Conservation (phyloP, 495 filamentous ascomycete species). For the Peziza echinospora region DNA sequence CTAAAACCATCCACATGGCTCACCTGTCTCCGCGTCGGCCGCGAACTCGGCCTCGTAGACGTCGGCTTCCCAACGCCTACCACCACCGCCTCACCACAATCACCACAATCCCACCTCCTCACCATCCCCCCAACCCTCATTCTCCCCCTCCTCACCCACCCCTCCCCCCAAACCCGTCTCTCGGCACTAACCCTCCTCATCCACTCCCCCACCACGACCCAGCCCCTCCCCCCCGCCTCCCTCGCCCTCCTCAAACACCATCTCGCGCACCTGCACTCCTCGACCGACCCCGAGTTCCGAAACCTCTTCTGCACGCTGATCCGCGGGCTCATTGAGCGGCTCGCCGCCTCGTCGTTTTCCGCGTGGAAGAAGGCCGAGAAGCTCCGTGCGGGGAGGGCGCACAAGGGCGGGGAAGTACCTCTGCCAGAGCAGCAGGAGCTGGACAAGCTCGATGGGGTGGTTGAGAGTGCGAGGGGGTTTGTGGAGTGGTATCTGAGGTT, state of each 20-base stretch:
- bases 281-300: conserved; percentile 64
- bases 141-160: conserved; percentile 36
- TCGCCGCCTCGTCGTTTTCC: conserved; percentile 30
- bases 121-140: conserved; percentile 26
- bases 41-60: conserved; percentile 53
- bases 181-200: conserved; percentile 55
- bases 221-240: conserved; percentile 38
- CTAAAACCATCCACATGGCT: no score
- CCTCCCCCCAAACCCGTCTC: conserved; percentile 40
- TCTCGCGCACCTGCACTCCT: conserved; percentile 48
- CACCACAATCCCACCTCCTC: conserved; percentile 16
- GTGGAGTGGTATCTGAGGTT: conserved; percentile 48
- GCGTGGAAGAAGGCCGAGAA: conserved; percentile 21
- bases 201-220: conserved; percentile 44
- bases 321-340: conserved; percentile 43
- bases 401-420: conserved; percentile 3
- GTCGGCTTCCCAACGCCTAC: conserved; percentile 34
- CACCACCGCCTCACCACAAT: conserved; percentile 5
- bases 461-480: conserved; percentile 34
- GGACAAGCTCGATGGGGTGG: conserved; percentile 9
- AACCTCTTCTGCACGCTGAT: conserved; percentile 49
- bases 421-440: conserved; percentile 4
- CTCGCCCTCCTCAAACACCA: conserved; percentile 37
- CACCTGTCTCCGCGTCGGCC: conserved; percentile 50
- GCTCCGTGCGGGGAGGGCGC: conserved; percentile 2